Percentiles rank a stretch among this genome's conserved stretches.
These are phyloP conservation scores for Rhodotorula graminis DNA, from an alignment of 768 basidiomycete species.

Conservation along the genomic window DNA sequence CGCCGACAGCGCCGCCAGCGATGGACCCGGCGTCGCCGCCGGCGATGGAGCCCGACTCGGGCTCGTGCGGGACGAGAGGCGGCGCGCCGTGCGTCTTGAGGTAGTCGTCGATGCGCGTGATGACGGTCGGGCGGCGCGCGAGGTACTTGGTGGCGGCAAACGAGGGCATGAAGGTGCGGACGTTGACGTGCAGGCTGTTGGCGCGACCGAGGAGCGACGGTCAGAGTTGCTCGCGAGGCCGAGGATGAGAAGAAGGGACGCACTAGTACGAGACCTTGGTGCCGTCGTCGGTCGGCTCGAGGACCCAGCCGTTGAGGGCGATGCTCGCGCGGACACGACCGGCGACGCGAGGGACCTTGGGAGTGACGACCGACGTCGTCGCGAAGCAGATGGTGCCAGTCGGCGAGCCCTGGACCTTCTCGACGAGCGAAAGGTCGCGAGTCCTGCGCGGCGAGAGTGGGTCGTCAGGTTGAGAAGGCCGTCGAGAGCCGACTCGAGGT, in stretches of 20 bases:
- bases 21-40: not conserved
- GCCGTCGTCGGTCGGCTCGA: slow-evolving; percentile 25
- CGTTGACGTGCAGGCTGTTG: slow-evolving; percentile 38
- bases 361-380: slow-evolving; percentile 38
- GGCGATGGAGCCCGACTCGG: slow-evolving; percentile 6
- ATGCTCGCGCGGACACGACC: slow-evolving; percentile 38
- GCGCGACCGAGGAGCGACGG: no score
- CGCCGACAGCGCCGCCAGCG: not conserved
- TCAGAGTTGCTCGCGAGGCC: not conserved
- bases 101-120: slow-evolving; percentile 31
- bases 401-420: slow-evolving; percentile 27
- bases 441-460: slow-evolving; percentile 4
- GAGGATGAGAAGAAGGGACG: not conserved
- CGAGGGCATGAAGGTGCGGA: slow-evolving; percentile 34
- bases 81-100: slow-evolving; percentile 33
- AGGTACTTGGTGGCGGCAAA: slow-evolving; percentile 34
- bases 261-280: slow-evolving; percentile 30
- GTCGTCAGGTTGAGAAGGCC: not conserved
- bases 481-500: no score
- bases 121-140: slow-evolving; percentile 32
- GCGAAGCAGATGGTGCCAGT: slow-evolving; percentile 39
- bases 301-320: slow-evolving; percentile 38
- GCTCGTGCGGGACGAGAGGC: slow-evolving; percentile 24
- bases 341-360: slow-evolving; percentile 37
- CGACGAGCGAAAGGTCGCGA: slow-evolving; percentile 39